Conservation (phyloP, 208 protist genomes). For the Trichomonas gallinae region DNA sequence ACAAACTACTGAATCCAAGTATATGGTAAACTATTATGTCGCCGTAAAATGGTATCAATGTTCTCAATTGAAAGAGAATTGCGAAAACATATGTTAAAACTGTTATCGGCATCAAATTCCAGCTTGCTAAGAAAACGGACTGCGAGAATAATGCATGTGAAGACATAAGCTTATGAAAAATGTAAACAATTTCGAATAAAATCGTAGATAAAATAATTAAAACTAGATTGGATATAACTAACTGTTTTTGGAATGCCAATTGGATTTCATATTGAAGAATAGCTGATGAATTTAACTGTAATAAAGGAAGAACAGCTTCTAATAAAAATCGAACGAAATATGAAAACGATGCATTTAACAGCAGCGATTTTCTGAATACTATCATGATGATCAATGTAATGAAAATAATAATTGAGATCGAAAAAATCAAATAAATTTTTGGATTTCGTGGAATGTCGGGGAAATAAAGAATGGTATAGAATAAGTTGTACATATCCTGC, state of each 20-base stretch:
- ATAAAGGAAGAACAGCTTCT: not conserved
- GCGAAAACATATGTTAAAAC: not conserved
- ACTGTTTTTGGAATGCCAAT: too few relatives aligned
- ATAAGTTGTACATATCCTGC: not conserved
- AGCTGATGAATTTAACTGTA: not conserved
- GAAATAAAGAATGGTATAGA: not conserved
- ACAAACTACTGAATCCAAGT: not conserved
- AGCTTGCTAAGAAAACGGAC: not conserved
- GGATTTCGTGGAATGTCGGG: not conserved
- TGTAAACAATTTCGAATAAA: not conserved
- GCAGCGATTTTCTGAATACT: not conserved
- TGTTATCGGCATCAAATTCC: not conserved
- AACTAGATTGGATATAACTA: not conserved
- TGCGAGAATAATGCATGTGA: not conserved
- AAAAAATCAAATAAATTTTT: not conserved
- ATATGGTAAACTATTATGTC: not conserved
- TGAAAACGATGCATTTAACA: not conserved
- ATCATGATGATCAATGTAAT: not conserved
- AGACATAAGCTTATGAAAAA: not conserved
- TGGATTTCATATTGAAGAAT: not conserved
- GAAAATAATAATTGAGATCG: not conserved
- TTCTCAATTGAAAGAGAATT: not conserved
- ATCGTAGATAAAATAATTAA: not conserved
- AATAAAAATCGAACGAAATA: not conserved
- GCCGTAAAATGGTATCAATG: not conserved